These are phyloP conservation scores for Allium sativum DNA, from an alignment of 106 monocot genomes.

Conservation along the genomic window DNA sequence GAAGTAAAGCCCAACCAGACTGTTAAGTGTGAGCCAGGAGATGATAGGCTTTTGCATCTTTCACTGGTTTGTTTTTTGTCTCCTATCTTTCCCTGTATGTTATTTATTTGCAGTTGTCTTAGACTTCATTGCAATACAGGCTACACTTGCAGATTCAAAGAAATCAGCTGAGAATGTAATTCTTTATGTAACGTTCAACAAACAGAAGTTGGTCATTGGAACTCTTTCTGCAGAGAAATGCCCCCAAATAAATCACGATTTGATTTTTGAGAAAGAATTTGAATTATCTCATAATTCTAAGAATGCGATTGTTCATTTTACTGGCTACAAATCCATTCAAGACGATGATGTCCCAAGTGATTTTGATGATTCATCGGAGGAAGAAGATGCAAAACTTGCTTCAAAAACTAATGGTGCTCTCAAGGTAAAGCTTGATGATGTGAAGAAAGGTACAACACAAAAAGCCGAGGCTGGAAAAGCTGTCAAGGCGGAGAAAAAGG, in stretches of 20 bases:
- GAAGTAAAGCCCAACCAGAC: constrained; percentile 46
- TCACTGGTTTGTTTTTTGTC: constrained; percentile 27
- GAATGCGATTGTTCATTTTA: constrained; percentile 51
- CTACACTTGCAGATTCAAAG: constrained; percentile 46
- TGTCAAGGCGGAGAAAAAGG: constrained; percentile 8
- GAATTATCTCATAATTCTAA: constrained; percentile 70
- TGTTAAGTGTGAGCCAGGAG: constrained; percentile 29
- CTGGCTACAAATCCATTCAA: constrained; percentile 44
- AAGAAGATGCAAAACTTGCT: constrained; percentile 14
- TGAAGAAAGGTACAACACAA: constrained; percentile 12
- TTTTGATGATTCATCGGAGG: constrained; percentile 19
- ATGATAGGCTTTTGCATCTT: constrained; percentile 31
- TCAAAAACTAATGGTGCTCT: constrained; percentile 24
- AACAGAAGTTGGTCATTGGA: constrained; percentile 58
- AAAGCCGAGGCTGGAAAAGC: constrained; percentile 16
- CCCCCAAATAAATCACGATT: constrained; percentile 53
- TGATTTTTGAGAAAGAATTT: constrained; percentile 84
- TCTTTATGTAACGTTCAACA: constrained; percentile 42
- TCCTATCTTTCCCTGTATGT: background rate
- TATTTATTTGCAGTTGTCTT: background rate
- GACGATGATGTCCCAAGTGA: constrained; percentile 7
- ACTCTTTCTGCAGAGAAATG: constrained; percentile 45
- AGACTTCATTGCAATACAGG: constrained; percentile 16
- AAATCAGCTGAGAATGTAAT: constrained; percentile 27
- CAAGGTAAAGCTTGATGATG: constrained; percentile 3